Base-by-base conservation (phyloP, 805 yeast species). In the Dipodascus albidus region DNA sequence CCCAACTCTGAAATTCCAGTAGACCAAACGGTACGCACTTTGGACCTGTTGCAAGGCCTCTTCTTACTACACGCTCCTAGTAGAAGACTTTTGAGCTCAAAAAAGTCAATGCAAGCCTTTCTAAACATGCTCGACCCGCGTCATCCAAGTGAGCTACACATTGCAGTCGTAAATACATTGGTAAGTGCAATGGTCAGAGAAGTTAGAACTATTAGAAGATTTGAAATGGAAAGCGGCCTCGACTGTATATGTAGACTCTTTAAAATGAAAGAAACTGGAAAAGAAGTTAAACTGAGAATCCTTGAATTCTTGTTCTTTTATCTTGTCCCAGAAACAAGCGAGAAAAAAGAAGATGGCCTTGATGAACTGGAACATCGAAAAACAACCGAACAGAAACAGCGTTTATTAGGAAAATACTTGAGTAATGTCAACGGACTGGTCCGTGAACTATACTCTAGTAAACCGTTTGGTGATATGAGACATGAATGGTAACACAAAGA, bases 301-400 rank as follows among this genome's bases (percentile, higher is more conserved):
- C 72, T 85, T 50, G 90, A 85, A 67, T 85, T 84, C 63, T 67
- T 85, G 52, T 77, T 84, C 53, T 82, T 83, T 62, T 84, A 85
- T 61, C 66, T 85, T 53, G 73, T 79, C 6, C 88, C 87, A 11
- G 91, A 83, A 64, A 67, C 76, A 0, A 52, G 56, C 8, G 55
- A 58, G 31, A 60, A 55, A 50, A 41, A 50, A 24, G 54, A 54
- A 11, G 33, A 27, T n/a, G n/a, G n/a, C n/a, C n/a, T 6, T n/a
- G 44, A 17, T 14, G 15, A 38, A 3, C 15, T 38, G 63, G 23
- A 58, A 44, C 55, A 55, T 31, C 50, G 79, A 38, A 65, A 69
- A 51, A 70, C 74, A 11, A 75, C 74, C 49, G 65, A 66, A 20
- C 78, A 75, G 23, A 79, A 78, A 58, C 75, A 73, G 53, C 59